phyloP scores from a whole-genome alignment of 1,139 yeast genomes.

The Yamadazyma aaseri region DNA sequence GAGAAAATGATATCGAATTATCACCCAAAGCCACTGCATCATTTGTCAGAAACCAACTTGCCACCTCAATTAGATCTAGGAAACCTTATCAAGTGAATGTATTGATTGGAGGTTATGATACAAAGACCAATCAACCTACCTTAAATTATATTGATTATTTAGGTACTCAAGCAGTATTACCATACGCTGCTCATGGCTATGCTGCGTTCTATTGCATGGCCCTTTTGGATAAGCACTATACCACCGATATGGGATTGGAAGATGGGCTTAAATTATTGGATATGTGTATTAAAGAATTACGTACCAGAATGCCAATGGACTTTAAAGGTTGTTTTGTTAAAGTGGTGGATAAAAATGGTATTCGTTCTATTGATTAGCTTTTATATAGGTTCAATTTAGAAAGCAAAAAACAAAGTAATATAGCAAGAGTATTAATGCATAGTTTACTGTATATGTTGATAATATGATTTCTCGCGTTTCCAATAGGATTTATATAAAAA shows the following conservation, averaged over 20 bases:
- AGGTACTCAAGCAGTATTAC: constrained; percentile 87
- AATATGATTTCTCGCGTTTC: no score
- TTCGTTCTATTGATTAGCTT: constrained; percentile 18
- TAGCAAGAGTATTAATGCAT: no score
- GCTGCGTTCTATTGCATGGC: constrained; percentile 94
- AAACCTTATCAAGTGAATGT: constrained; percentile 95
- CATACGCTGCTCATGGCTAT: constrained; percentile 83
- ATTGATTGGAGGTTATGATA: constrained; percentile 81
- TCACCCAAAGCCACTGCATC: constrained; percentile 84
- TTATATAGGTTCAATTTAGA: no score
- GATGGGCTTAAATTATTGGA: constrained; percentile 78
- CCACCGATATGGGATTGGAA: constrained; percentile 69
- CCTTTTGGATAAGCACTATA: constrained; percentile 85
- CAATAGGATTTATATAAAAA: background rate
- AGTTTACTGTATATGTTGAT: no score
- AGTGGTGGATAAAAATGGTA: constrained; percentile 72
- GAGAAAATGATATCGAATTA: constrained; percentile 77
- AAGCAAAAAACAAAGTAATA: no score
- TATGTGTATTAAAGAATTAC: constrained; percentile 74
- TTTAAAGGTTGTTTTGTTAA: constrained; percentile 87
- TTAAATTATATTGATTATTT: constrained; percentile 91
- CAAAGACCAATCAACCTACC: constrained; percentile 58
- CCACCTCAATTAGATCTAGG: constrained; percentile 79
- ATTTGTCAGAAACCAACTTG: constrained; percentile 84
- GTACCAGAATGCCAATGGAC: constrained; percentile 90